Base-by-base conservation (phyloP, 2,329 filamentous ascomycete genomes). In the Onygenales sp. region DNA sequence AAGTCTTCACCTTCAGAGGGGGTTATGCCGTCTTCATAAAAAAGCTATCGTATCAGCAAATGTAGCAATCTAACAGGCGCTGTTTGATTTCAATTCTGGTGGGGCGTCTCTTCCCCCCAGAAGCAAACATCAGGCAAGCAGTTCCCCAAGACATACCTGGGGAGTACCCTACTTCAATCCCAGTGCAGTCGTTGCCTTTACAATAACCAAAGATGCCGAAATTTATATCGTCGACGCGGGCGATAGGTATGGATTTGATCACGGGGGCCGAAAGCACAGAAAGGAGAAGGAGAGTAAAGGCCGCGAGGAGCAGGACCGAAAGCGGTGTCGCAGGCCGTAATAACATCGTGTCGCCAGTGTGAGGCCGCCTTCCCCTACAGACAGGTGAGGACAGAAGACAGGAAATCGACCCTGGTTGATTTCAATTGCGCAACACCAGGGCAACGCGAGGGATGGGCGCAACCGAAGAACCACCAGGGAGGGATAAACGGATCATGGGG, bases 131-230 rank as follows among this genome's bases (percentile, higher is more conserved):
- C 7, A 8, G 17, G 39, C 27, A 35, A 41, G 31, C 27, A 39
- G 8, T 7, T 27, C 5, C 11, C 5, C 5, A 39, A 13, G 17
- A 78, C 84, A 63, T 76, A 95, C 90, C 80, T 60, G 85, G 85
- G 66, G 86, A 83, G 72, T 97, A 98, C 66, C 92, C 93, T 62
- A 98, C 81, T 66, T 85, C 81, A 59, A 92, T 82, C 42, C 76
- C 75, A 63, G 81, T 87, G 71, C 93, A 97, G 55, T 71, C 65
- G 57, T 67, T 69, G 41, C 72, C 75, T 59, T 82, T 78, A 71
- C 93, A 98, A 64, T 83, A 95, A 31, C 93, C 93, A 74, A 97
- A 92, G 48, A 97, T 91, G 48, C 93, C 93, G 75, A 94, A 96
- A 60, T 84, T 84, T 61, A 88, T 82, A 62, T 85, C 84, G 43